Evolutionary conservation across 2,329 filamentous ascomycete species (phyloP).

Genomic region (Alternaria brassicae): DNA sequence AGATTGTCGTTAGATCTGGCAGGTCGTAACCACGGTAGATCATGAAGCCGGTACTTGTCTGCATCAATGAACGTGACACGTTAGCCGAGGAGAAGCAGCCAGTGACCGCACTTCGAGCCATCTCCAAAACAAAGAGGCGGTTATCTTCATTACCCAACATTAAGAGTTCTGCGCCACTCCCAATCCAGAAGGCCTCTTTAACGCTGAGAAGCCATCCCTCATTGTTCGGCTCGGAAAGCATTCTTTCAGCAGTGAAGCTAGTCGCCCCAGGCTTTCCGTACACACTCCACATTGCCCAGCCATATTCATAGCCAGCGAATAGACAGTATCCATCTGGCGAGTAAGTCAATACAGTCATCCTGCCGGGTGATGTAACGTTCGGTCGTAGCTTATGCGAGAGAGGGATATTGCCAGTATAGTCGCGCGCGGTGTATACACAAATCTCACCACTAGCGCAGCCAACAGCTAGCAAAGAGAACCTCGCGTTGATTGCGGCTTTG

Average conservation of each 20-base stretch:
- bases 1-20: conserved; percentile 87
- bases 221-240: conserved; percentile 69
- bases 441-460: conserved; percentile 82
- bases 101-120: conserved; percentile 91
- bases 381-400: conserved; percentile 79
- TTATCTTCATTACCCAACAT: conserved; percentile 75
- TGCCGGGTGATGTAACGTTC: conserved; percentile 74
- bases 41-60: conserved; percentile 87
- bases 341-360: conserved; percentile 77
- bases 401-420: conserved; percentile 92
- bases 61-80: conserved; percentile 84
- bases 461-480: conserved; percentile 91
- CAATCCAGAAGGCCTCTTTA: conserved; percentile 81
- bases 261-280: conserved; percentile 89
- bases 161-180: conserved; percentile 84
- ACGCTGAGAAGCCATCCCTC: conserved; percentile 88
- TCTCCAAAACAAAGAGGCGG: conserved; percentile 85
- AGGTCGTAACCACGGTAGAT: conserved; percentile 93
- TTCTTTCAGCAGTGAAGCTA: conserved; percentile 76
- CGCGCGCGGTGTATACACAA: conserved; percentile 87
- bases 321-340: conserved; percentile 96
- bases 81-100: conserved; percentile 93
- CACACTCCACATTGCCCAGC: conserved; percentile 97
- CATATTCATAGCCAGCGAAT: conserved; percentile 89
- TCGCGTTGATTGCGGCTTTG: conserved; percentile 85